A percentile compares a stretch with the other conserved stretches of the same genome.
phyloP scores from a whole-genome alignment of 805 yeast genomes.

The Metschnikowia noctiluminum region DNA sequence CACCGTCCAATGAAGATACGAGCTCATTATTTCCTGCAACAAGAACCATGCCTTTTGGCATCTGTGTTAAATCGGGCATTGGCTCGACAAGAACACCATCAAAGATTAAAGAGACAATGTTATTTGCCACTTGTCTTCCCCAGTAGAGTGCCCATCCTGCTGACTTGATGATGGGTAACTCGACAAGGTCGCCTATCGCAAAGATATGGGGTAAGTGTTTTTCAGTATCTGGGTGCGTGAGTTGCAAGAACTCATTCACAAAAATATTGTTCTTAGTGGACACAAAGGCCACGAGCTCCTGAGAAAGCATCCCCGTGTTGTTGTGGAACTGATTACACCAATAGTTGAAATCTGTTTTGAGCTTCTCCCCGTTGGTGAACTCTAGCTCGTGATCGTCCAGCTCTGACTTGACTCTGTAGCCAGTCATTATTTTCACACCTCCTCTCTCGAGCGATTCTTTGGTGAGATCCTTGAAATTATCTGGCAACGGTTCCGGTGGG shows the following conservation, averaged over 20 bases:
- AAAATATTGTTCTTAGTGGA: constrained; percentile 27
- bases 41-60: constrained; percentile 42
- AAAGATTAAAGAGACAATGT: constrained; percentile 27
- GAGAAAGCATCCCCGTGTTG: constrained; percentile 28
- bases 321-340: constrained; percentile 37
- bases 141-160: constrained; percentile 46
- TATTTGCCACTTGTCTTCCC: constrained; percentile 40
- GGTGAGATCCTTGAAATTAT: constrained; percentile 27
- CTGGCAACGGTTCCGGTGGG: constrained; percentile 38
- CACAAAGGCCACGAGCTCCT: constrained; percentile 22
- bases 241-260: constrained; percentile 38
- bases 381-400: constrained; percentile 22
- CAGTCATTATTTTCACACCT: constrained; percentile 28
- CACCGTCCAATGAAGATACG: constrained; percentile 34
- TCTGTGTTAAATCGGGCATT: constrained; percentile 28
- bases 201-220: constrained; percentile 26
- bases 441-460: constrained; percentile 25
- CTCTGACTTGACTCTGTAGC: constrained; percentile 28
- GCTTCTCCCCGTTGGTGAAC: constrained; percentile 26
- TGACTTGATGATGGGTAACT: constrained; percentile 38
- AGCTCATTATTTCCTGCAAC: constrained; percentile 39
- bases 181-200: constrained; percentile 39
- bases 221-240: constrained; percentile 18
- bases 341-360: constrained; percentile 29
- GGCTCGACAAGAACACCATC: constrained; percentile 32